These are phyloP conservation scores for Backusella tuberculispora DNA, from an alignment of 192 early-diverging fungal species.

Conservation along the genomic window DNA sequence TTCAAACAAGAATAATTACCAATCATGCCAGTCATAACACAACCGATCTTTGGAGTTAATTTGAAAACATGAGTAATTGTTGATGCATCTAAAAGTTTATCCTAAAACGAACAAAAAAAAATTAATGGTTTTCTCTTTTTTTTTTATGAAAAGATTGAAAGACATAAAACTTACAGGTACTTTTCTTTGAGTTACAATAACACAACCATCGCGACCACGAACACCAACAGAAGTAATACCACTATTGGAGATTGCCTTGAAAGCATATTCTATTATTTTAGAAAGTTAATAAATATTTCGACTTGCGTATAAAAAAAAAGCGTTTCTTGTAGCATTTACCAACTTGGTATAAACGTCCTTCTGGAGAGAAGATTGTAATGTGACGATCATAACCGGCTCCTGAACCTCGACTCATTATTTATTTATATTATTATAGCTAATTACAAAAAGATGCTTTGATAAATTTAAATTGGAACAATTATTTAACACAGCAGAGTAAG, in stretches of 20 bases:
- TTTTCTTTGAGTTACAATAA: constrained; percentile 97
- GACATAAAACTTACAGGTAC: constrained; percentile 66
- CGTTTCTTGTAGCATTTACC: constrained; percentile 56
- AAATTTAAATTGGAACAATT: too few relatives aligned
- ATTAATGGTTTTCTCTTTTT: not conserved
- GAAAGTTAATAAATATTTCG: not conserved
- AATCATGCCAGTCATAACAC: constrained; percentile 97
- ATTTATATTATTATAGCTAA: not conserved
- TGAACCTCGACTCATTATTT: constrained; percentile 43
- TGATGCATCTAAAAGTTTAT: constrained; percentile 94
- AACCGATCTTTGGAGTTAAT: constrained; percentile 92
- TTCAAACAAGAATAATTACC: constrained; percentile 43
- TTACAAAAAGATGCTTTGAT: too few relatives aligned
- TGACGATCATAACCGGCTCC: constrained; percentile 95
- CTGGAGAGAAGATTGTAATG: constrained; percentile 99
- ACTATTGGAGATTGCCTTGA: constrained; percentile 99
- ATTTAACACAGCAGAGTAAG: too few relatives aligned
- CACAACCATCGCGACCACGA: constrained; percentile 92
- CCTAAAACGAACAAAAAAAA: constrained; percentile 50
- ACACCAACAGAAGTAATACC: constrained; percentile 96
- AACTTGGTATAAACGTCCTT: constrained; percentile 99
- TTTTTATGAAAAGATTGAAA: not conserved
- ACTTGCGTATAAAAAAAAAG: not conserved
- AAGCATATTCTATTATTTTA: constrained; percentile 87
- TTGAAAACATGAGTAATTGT: constrained; percentile 94